Percentiles rank a stretch among this genome's conserved stretches.
phyloP scores from a whole-genome alignment of 2,329 filamentous ascomycete genomes.

The Cladophialophora psammophila region DNA sequence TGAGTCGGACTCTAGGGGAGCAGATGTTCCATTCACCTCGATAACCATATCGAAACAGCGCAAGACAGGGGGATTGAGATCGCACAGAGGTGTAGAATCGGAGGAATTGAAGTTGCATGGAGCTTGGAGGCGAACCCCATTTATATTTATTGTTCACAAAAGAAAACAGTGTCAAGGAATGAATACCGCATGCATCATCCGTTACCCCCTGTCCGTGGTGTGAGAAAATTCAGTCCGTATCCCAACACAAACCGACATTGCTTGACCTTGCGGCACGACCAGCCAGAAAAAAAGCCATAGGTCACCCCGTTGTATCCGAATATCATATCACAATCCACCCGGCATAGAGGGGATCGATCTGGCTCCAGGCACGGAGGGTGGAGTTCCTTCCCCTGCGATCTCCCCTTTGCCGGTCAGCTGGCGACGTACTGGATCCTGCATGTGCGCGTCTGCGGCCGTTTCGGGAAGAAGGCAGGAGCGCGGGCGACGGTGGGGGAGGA shows the following conservation, averaged over 20 bases:
- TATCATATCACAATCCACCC: not conserved
- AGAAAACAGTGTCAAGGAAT: not conserved
- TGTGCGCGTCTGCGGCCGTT: not conserved
- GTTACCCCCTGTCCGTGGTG: not conserved
- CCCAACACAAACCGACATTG: not conserved
- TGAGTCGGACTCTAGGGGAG: not conserved
- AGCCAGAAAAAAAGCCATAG: not conserved
- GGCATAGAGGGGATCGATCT: not conserved
- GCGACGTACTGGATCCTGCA: not conserved
- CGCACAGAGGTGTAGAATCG: not conserved
- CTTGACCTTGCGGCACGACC: not conserved
- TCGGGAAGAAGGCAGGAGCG: not conserved
- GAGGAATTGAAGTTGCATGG: not conserved
- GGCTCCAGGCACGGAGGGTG: slow-evolving; percentile 2
- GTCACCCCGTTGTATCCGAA: not conserved
- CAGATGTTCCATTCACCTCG: not conserved
- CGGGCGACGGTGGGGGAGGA: not conserved
- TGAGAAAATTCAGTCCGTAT: not conserved
- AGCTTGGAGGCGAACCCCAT: not conserved
- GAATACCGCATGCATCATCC: not conserved
- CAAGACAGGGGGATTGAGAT: not conserved
- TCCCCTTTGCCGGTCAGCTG: not conserved
- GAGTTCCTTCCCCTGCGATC: not conserved
- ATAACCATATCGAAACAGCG: not conserved
- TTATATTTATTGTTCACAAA: not conserved